Conservation (phyloP, 2,329 filamentous ascomycete genomes). For the Pseudopithomyces chartarum region DNA sequence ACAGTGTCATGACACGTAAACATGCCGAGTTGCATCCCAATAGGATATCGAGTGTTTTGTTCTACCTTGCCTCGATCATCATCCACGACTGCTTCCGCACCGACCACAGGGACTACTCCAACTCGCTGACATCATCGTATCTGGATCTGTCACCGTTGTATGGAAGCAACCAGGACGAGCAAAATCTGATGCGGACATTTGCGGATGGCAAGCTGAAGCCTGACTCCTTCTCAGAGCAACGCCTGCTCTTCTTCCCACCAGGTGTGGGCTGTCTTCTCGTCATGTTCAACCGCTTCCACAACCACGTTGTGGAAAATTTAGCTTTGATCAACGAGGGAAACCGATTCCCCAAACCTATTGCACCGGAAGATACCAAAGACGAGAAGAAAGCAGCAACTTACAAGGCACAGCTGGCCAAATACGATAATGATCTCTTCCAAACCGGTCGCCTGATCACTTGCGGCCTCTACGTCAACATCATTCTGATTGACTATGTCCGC, state of each 20-base stretch:
- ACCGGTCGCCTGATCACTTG: slow-evolving; percentile 58
- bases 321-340: slow-evolving; percentile 84
- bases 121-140: slow-evolving; percentile 73
- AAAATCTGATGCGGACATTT: slow-evolving; percentile 68
- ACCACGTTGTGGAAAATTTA: slow-evolving; percentile 79
- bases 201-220: slow-evolving; percentile 72
- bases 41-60: slow-evolving; percentile 75
- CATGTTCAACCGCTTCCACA: slow-evolving; percentile 79
- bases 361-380: slow-evolving; percentile 46
- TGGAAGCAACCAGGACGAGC: slow-evolving; percentile 70
- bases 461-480: slow-evolving; percentile 60
- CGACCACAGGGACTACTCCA: slow-evolving; percentile 65
- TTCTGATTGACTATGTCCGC: slow-evolving; percentile 59
- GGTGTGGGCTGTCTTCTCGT: slow-evolving; percentile 71
- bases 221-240: slow-evolving; percentile 70
- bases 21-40: slow-evolving; percentile 69
- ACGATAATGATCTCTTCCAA: slow-evolving; percentile 57
- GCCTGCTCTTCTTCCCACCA: slow-evolving; percentile 68
- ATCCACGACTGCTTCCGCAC: slow-evolving; percentile 69
- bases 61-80: slow-evolving; percentile 74
- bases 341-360: slow-evolving; percentile 71
- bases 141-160: slow-evolving; percentile 76
- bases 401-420: slow-evolving; percentile 42
- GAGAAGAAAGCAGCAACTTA: slow-evolving; percentile 42
- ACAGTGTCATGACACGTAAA: slow-evolving; percentile 67